A percentile compares a stretch with the other conserved stretches of the same genome.
These are phyloP conservation scores for Quercus mongolica DNA, from an alignment of 306 rosid genomes.

Conservation along the genomic window DNA sequence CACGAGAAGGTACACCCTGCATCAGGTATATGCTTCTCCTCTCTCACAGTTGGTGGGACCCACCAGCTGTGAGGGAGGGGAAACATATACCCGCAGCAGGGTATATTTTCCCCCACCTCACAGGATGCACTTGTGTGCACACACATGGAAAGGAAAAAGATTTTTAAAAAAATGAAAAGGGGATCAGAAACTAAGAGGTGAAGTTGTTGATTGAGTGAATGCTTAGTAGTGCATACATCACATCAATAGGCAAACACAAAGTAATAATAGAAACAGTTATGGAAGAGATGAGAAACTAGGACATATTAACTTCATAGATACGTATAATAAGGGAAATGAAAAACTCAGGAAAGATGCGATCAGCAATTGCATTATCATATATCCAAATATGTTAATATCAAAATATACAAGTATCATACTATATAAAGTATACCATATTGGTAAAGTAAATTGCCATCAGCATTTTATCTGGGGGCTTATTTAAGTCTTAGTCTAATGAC, in stretches of 20 bases:
- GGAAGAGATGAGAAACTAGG: not conserved
- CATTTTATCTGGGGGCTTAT: not conserved
- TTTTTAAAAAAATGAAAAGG: not conserved
- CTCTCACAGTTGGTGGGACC: no score
- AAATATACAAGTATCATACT: not conserved
- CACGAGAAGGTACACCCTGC: not conserved
- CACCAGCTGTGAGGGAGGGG: no score
- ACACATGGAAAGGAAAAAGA: not conserved
- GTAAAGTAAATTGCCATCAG: not conserved
- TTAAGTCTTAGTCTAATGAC: not conserved
- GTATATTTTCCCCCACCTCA: no score
- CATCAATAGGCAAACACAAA: not conserved
- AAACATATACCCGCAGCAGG: no score
- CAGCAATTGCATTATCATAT: not conserved
- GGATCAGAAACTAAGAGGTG: not conserved
- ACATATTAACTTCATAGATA: not conserved
- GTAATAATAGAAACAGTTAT: not conserved
- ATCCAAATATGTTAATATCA: no score
- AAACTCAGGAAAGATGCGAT: not conserved
- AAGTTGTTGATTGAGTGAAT: not conserved
- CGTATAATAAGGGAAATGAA: not conserved
- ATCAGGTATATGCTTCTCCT: no score
- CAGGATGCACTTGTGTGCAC: not conserved
- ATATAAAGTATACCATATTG: not conserved
- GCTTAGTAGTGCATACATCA: not conserved